Evolutionary conservation across 306 rosid genomes (phyloP), one percentile per base, ranked within the genome.

Genomic region (Styphnolobium japonicum): DNA sequence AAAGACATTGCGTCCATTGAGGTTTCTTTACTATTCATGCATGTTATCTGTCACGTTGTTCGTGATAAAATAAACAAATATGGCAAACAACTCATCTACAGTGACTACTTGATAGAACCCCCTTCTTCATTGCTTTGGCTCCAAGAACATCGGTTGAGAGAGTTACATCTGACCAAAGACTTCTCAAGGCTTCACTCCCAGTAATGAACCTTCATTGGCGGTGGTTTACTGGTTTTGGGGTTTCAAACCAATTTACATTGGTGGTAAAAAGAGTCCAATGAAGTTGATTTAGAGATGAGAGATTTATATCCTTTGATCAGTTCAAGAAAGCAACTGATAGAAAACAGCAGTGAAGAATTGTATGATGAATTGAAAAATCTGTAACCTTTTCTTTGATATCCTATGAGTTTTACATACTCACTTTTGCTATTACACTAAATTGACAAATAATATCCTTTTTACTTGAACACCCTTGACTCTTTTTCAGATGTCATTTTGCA

Each of bases 91-190:
- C 79, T 45, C 29, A 0, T 21, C 22, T 77, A 65, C 48, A 82
- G 19, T 73, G 81, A 82, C 82, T 19, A 45, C 77, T 52, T 53
- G 68, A 62, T 23, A 16, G 42, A 71, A 43, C 6, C 57, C 36
- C 21, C 61, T 39, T 42, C 18, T 66, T 15, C 33, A 15, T 82
- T 82, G 79, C 85, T 79, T 86, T 57, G 71, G 21, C 55, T 80
- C 69, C 55, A 82, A 86, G 87, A 70, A 62, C 75, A 70, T 63
- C 49, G 75, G 78, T 80, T 86, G 83, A 79, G 83, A 83, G 77
- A 29, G 75, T 45, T 75, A 76, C 87, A 75, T 75, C 29, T 36
- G 25, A 71, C 76, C 86, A 78, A 74, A 67, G 37, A 12, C 43
- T 10, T 25, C 56, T 77, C 18, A 36, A 29, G 37, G 14, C 19